Percentiles rank a stretch among this genome's conserved stretches.
These are phyloP conservation scores for Ganoderma resinaceum DNA, from an alignment of 1,284 basidiomycete species.

Conservation along the genomic window DNA sequence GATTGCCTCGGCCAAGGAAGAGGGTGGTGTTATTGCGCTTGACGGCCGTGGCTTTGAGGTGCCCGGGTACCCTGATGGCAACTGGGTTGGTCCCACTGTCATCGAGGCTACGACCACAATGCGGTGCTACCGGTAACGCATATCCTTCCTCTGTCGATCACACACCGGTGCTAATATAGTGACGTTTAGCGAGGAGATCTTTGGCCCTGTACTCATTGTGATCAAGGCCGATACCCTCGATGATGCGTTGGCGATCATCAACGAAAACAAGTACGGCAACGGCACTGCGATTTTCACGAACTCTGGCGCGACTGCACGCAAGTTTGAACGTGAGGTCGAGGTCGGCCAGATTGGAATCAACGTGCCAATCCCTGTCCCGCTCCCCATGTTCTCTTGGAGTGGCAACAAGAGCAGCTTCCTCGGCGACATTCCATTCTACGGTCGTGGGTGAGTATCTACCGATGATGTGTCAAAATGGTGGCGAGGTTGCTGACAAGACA, in stretches of 20 bases:
- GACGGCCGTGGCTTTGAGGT: conserved; percentile 84
- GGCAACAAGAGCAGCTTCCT: conserved; percentile 91
- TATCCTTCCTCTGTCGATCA: not conserved
- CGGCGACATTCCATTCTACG: conserved; percentile 92
- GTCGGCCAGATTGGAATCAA: conserved; percentile 96
- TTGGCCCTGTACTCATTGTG: conserved; percentile 90
- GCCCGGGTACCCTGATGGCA: conserved; percentile 85
- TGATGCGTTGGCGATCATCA: conserved; percentile 91
- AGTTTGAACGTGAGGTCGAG: conserved; percentile 90
- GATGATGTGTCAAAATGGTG: not conserved
- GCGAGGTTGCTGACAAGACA: conserved; percentile 3
- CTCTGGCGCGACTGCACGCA: conserved; percentile 94
- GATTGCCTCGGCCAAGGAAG: conserved; percentile 82
- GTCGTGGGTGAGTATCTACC: conserved; percentile 66
- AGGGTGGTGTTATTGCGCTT: conserved; percentile 89
- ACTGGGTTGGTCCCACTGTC: conserved; percentile 95
- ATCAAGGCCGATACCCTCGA: conserved; percentile 88
- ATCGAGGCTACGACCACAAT: conserved; percentile 86
- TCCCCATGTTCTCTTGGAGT: conserved; percentile 93
- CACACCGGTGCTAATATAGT: conserved; percentile 9
- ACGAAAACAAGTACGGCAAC: conserved; percentile 91
- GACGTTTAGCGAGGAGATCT: conserved; percentile 84
- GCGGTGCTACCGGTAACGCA: conserved; percentile 82
- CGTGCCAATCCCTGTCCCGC: conserved; percentile 90
- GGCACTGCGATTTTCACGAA: conserved; percentile 98